Evolutionary conservation across 257 asterid species (phyloP).

Genomic region (Forsythia viridissima): DNA sequence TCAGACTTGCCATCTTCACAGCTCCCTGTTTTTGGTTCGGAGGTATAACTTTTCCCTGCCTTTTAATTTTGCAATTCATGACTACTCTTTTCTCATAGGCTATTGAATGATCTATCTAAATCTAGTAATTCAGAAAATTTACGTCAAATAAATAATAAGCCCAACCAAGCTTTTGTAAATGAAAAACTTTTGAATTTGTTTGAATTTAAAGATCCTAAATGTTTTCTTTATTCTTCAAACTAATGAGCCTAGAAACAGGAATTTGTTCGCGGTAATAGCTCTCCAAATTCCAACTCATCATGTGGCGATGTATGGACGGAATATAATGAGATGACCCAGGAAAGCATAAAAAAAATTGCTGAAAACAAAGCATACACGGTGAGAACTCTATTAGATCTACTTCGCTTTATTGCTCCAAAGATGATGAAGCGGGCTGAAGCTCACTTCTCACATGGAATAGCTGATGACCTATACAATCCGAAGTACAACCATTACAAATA

Average conservation of each 20-base stretch:
- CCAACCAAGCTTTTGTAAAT: neutral
- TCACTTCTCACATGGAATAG: slow-evolving; percentile 90
- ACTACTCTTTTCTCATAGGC: neutral
- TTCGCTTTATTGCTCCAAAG: slow-evolving; percentile 76
- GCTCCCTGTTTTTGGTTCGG: slow-evolving; percentile 33
- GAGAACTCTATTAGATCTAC: slow-evolving; percentile 57
- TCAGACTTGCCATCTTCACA: slow-evolving; percentile 60
- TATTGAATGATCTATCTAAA: neutral
- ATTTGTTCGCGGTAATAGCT: slow-evolving; percentile 29
- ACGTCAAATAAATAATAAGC: neutral
- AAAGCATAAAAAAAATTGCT: slow-evolving; percentile 44
- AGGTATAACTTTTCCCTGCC: slow-evolving; percentile 36
- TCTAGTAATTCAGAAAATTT: too few species aligned
- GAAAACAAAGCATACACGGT: slow-evolving; percentile 65
- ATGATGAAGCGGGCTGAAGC: slow-evolving; percentile 82
- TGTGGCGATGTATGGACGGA: slow-evolving; percentile 79
- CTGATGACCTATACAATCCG: slow-evolving; percentile 74
- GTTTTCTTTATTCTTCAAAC: neutral
- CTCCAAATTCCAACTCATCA: slow-evolving; percentile 30
- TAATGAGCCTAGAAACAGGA: slow-evolving; percentile 27
- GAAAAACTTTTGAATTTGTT: neutral
- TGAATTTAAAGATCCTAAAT: neutral
- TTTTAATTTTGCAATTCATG: slow-evolving; percentile 4
- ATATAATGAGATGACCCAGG: slow-evolving; percentile 63
- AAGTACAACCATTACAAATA: slow-evolving; percentile 75